phyloP scores from a whole-genome alignment of 2,329 filamentous ascomycete genomes.

The Ceratocystis papillata region DNA sequence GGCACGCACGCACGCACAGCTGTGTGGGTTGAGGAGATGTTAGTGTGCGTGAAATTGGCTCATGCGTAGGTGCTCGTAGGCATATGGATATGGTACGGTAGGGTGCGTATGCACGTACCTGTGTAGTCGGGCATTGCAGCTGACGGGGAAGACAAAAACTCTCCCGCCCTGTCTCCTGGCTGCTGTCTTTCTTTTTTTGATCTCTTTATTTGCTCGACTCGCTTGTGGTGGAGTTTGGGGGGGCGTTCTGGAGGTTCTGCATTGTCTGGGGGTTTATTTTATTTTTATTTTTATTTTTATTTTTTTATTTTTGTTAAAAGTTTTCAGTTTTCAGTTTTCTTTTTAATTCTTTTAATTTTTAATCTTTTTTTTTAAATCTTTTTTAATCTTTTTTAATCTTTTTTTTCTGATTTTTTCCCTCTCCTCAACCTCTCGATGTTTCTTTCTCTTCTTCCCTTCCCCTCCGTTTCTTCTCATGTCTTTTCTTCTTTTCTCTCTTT shows the following conservation, averaged over 20 bases:
- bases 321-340: not conserved
- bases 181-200: not conserved
- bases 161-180: not conserved
- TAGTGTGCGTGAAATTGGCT: no score
- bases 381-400: no score
- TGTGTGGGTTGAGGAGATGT: no score
- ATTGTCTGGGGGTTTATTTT: not conserved
- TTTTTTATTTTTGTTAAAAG: not conserved
- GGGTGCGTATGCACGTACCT: no score
- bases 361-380: not conserved
- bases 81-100: no score
- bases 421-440: not conserved
- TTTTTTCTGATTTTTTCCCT: not conserved
- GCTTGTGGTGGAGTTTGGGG: not conserved
- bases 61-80: no score
- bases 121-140: no score
- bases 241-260: no score
- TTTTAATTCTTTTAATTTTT: not conserved
- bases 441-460: not conserved
- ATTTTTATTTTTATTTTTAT: not conserved
- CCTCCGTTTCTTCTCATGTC: no score
- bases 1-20: no score
- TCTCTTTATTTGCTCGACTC: not conserved
- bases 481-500: not conserved
- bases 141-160: no score